Base-by-base conservation (phyloP, 176 grass and related monocot species). In the Dendrocalamus sinicus region DNA sequence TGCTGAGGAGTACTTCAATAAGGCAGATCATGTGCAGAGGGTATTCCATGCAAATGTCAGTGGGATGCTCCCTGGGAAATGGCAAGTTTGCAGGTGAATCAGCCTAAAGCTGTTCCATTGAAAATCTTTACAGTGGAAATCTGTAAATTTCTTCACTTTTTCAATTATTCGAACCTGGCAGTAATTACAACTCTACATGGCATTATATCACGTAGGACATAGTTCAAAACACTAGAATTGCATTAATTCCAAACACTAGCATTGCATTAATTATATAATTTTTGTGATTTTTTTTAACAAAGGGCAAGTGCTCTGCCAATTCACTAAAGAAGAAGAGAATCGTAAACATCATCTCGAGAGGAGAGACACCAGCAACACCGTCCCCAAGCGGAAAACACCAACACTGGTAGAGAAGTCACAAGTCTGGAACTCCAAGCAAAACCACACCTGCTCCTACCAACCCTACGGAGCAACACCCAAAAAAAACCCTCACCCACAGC, bases 1-100 rank as follows among this genome's bases (percentile, higher is more conserved):
- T 44, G 93, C 96, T 30, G 93, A 92, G 32, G 79, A 91, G 30
- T 98, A 94, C 67, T 98, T 98, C 83, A 98, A 94, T 73, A 89
- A 72, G 81, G 73, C 48, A 75, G 86, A 94, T 35, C 35, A 35
- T 80, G 93, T 94, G 30, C 91, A 94, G 78, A 92, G 78, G 91
- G 87, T 89, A 67, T 76, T 94, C 23, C 91, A 95, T 93, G 93
- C 89, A 74, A 85, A 87, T 93, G 54, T 78, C 67, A 90, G 51
- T 67, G 87, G 83, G 81, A 67, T 24, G 40, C 79, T 66, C 30
- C 84, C 76, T 75, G 62, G 87, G 16, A 95, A 87, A 86, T 98
- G 95, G 93, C 60, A 81, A 51, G 83, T 91, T 75, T 98, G 89
- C 93, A 95, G 89, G 91, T 98, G 67, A 54, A 67, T 86, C 35